A percentile compares a stretch with the other conserved stretches of the same genome.
Evolutionary conservation across 495 filamentous ascomycete genomes (phyloP).

Genomic region (Tuber brumale): DNA sequence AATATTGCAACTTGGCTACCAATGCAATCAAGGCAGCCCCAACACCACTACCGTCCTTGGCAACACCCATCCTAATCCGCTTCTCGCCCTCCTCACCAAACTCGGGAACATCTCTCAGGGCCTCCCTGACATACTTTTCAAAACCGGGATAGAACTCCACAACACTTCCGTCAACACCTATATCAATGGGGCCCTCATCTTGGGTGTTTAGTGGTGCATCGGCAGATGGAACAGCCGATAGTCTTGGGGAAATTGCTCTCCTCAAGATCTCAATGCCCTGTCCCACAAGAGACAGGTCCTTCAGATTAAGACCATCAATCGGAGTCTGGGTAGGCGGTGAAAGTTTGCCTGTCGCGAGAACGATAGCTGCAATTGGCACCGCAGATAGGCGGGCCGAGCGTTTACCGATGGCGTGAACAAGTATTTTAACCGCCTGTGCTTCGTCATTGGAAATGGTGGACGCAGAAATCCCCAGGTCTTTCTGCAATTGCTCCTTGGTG

Average conservation of each 20-base stretch:
- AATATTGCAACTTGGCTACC: conserved; percentile 18
- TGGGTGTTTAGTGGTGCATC: conserved; percentile 33
- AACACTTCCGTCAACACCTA: conserved; percentile 83
- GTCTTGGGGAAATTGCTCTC: conserved; percentile 21
- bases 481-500: conserved; percentile 68
- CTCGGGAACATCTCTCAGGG: conserved; percentile 60
- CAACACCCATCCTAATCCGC: conserved; percentile 81
- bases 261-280: conserved; percentile 33
- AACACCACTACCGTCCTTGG: conserved; percentile 88
- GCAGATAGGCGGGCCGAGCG: conserved; percentile 85
- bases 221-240: conserved; percentile 29
- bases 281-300: conserved; percentile 30
- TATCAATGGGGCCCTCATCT: conserved; percentile 59
- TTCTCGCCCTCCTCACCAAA: conserved; percentile 68
- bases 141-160: conserved; percentile 92
- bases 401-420: conserved; percentile 76
- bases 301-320: conserved; percentile 15
- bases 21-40: conserved; percentile 87
- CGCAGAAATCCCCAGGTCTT: conserved; percentile 57
- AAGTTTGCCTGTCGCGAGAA: conserved; percentile 67
- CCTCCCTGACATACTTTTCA: conserved; percentile 68
- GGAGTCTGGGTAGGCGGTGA: conserved; percentile 6
- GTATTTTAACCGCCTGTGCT: conserved; percentile 68
- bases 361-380: conserved; percentile 73
- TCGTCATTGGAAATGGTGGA: conserved; percentile 65